A percentile compares a stretch with the other conserved stretches of the same genome.
phyloP scores from a whole-genome alignment of 352 stramenopile species.

The Blastocystis sp. region DNA sequence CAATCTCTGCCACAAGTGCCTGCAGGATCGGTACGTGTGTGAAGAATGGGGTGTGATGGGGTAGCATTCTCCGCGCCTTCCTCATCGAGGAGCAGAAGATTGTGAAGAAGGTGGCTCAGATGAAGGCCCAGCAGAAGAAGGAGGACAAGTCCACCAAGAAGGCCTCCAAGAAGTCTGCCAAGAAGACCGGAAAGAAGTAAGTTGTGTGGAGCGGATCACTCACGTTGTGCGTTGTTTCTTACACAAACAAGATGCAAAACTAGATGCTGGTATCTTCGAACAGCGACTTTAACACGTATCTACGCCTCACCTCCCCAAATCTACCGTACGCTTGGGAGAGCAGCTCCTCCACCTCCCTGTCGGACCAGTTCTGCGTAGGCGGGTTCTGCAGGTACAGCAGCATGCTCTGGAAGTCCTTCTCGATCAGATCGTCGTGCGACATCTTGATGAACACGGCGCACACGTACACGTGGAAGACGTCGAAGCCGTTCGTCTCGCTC shows the following conservation, averaged over 20 bases:
- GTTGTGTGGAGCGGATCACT: constrained; percentile 14
- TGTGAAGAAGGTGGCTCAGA: constrained; percentile 95
- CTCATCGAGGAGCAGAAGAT: constrained; percentile 99
- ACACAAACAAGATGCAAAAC: not conserved
- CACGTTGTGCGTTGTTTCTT: not conserved
- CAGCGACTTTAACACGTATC: constrained; percentile 66
- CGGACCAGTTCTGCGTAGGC: constrained; percentile 90
- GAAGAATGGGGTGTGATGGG: not conserved
- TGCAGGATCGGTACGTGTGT: constrained; percentile 80
- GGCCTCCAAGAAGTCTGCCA: constrained; percentile 11
- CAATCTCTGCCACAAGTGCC: constrained; percentile 85
- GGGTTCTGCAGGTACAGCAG: constrained; percentile 88
- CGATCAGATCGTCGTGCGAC: constrained; percentile 87
- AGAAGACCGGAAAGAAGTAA: constrained; percentile 62
- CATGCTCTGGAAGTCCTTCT: constrained; percentile 87
- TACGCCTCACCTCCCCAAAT: not conserved
- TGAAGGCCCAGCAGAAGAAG: constrained; percentile 84
- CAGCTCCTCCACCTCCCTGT: constrained; percentile 94
- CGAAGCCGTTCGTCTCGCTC: constrained; percentile 94
- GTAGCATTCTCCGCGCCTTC: constrained; percentile 91
- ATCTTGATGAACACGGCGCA: constrained; percentile 95
- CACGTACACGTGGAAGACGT: constrained; percentile 98
- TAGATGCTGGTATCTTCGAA: constrained; percentile 66
- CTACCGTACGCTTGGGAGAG: constrained; percentile 88
- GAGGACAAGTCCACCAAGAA: constrained; percentile 67